Percentiles rank a stretch among this genome's conserved stretches.
These are phyloP conservation scores for Globisporangium paroecandrum DNA, from an alignment of 352 stramenopile species.

Conservation along the genomic window DNA sequence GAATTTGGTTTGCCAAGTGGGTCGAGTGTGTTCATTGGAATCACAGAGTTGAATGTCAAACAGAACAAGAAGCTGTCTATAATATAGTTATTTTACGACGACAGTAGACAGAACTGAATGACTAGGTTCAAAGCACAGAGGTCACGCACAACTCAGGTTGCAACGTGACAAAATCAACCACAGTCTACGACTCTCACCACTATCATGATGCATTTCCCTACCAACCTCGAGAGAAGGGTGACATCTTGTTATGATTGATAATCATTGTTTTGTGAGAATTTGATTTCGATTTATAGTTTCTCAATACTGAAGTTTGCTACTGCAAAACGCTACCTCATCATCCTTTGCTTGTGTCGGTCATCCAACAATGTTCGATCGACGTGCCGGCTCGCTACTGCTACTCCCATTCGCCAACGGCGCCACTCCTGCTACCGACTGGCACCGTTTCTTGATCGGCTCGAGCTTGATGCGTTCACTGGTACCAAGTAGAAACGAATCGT, in stretches of 20 bases:
- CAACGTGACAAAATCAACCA: no score
- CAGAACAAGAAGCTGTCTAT: no score
- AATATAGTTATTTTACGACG: no score
- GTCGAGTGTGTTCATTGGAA: no score
- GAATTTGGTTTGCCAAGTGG: no score
- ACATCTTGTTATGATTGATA: background rate
- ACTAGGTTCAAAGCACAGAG: no score
- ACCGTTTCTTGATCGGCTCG: conserved; percentile 22
- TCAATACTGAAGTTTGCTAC: background rate
- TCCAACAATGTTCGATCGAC: background rate
- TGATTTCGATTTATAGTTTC: background rate
- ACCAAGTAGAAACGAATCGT: background rate
- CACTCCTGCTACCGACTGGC: conserved; percentile 4
- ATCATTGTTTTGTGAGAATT: background rate
- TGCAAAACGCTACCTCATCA: background rate
- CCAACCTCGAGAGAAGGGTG: no score
- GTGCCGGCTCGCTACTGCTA: background rate
- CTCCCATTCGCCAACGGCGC: background rate
- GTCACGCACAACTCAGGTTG: no score
- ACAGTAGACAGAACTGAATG: no score
- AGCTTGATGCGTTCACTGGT: conserved; percentile 19
- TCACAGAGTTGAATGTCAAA: no score
- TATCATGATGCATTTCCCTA: no score
- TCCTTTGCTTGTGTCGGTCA: background rate
- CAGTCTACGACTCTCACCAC: no score